Conservation (phyloP, 345 rosid species). For the Citrus maxima region DNA sequence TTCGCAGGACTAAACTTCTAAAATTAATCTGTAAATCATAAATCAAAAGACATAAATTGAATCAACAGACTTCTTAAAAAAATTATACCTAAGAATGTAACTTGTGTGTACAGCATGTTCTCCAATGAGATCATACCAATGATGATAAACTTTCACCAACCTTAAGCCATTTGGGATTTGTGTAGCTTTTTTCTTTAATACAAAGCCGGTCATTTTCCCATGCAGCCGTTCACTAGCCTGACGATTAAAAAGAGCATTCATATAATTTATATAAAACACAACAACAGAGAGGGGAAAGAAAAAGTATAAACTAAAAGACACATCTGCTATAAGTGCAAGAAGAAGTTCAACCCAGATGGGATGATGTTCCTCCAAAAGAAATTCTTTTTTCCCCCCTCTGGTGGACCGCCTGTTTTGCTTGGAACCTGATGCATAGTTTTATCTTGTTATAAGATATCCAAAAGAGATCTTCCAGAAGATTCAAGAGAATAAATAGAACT, state of each 20-base stretch:
- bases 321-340: conserved; percentile 62
- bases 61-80: neutral
- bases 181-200: conserved; percentile 93
- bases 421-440: too few relatives aligned
- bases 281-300: neutral
- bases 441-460: too few relatives aligned
- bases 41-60: neutral
- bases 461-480: too few relatives aligned
- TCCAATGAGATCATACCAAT: neutral
- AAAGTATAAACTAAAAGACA: conserved; percentile 33
- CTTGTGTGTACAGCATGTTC: neutral
- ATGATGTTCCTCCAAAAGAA: too few relatives aligned
- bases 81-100: neutral
- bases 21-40: neutral
- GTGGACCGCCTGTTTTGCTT: too few relatives aligned
- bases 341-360: too few relatives aligned
- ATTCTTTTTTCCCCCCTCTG: too few relatives aligned
- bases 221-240: conserved; percentile 93
- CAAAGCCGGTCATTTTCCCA: conserved; percentile 87
- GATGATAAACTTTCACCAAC: conserved; percentile 33
- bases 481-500: too few relatives aligned
- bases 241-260: conserved; percentile 26
- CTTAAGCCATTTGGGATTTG: conserved; percentile 93
- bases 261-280: neutral
- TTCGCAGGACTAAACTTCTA: neutral